Conservation (phyloP, 2,329 filamentous ascomycete species). For the Ceratocystis albifundus region DNA sequence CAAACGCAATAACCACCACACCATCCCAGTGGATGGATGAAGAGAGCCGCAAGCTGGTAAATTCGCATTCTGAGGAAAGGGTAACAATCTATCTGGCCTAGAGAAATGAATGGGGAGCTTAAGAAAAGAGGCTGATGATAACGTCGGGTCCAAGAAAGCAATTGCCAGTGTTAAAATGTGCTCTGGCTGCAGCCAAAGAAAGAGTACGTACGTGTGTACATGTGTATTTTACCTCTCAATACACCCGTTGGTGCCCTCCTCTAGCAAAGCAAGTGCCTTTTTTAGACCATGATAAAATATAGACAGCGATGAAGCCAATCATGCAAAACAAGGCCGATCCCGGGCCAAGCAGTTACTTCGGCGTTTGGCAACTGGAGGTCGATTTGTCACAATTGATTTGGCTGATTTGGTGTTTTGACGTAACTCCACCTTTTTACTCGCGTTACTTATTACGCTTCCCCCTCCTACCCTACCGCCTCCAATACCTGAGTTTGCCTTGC, state of each 20-base stretch:
- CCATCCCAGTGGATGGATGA: not conserved
- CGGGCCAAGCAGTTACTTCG: slow-evolving; percentile 1
- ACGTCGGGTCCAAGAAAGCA: not conserved
- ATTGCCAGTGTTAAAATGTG: not conserved
- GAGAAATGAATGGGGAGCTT: not conserved
- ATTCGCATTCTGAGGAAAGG: not conserved
- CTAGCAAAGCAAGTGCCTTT: not conserved
- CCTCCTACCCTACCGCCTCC: not conserved
- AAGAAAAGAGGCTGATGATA: not conserved
- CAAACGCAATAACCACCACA: not conserved
- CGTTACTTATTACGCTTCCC: not conserved
- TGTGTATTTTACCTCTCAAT: not conserved
- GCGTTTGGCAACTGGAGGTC: not conserved
- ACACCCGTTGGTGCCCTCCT: not conserved
- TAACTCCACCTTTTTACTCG: not conserved
- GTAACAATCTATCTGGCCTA: not conserved
- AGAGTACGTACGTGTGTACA: slow-evolving; percentile 3
- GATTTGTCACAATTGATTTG: slow-evolving; percentile 1
- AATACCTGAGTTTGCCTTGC: not conserved
- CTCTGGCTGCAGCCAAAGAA: not conserved
- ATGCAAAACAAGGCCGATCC: slow-evolving; percentile 2
- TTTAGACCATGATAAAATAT: not conserved
- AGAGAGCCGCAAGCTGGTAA: slow-evolving; percentile 4
- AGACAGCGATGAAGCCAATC: not conserved
- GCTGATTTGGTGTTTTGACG: not conserved